Evolutionary conservation across 2,329 filamentous ascomycete species (phyloP).

Genomic region (Claviceps lovelessii): DNA sequence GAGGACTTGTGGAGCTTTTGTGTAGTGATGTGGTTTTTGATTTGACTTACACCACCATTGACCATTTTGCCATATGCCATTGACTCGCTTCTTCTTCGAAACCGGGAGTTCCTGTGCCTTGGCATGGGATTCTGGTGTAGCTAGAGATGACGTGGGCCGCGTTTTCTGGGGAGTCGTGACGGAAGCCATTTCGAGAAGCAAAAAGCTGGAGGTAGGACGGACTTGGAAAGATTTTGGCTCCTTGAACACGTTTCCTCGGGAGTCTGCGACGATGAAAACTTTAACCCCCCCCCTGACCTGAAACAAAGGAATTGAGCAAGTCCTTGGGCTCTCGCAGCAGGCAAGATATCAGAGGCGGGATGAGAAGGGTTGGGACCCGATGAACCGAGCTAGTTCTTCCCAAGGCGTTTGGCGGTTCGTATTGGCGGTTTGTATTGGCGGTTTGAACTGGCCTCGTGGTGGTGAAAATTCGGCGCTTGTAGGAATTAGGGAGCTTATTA

Average conservation of each 20-base stretch:
- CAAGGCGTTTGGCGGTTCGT: not conserved
- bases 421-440: not conserved
- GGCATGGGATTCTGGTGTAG: constrained; percentile 1
- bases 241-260: not conserved
- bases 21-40: not conserved
- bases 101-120: constrained; percentile 11
- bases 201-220: not conserved
- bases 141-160: not conserved
- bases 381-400: not conserved
- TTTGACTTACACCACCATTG: constrained; percentile 23
- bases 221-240: not conserved
- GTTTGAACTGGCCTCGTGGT: not conserved
- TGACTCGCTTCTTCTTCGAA: constrained; percentile 18
- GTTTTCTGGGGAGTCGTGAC: not conserved
- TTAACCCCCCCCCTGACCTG: not conserved
- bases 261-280: not conserved
- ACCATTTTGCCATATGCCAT: constrained; percentile 20
- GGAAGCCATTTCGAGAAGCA: not conserved
- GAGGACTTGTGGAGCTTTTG: not conserved
- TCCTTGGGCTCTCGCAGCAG: not conserved
- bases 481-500: not conserved
- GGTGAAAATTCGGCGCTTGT: not conserved
- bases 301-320: not conserved
- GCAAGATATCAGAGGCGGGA: not conserved
- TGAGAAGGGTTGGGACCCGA: not conserved